A percentile compares a stretch with the other conserved stretches of the same genome.
These are phyloP conservation scores for Ilyonectria mors-panacis DNA, from an alignment of 2,329 filamentous ascomycete genomes.

Conservation along the genomic window DNA sequence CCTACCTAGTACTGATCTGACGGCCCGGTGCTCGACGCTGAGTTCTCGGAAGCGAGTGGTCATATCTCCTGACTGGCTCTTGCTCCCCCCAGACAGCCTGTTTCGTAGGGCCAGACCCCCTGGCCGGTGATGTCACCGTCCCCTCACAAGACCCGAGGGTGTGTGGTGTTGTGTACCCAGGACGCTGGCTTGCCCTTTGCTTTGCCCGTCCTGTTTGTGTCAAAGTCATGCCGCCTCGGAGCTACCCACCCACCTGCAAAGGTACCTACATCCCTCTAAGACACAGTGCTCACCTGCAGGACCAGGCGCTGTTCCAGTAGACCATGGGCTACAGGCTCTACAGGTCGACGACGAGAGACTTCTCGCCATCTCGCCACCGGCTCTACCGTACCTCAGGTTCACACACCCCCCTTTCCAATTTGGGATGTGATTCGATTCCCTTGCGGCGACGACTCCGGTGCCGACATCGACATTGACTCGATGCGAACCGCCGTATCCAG, in stretches of 20 bases:
- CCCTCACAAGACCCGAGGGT: conserved; percentile 40
- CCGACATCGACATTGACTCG: conserved; percentile 36
- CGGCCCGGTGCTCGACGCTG: conserved; percentile 13
- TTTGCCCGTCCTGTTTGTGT: conserved; percentile 28
- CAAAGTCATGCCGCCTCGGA: conserved; percentile 23
- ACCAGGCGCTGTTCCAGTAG: conserved; percentile 5
- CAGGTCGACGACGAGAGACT: conserved; percentile 3
- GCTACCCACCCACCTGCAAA: conserved; percentile 21
- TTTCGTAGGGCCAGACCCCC: conserved; percentile 38
- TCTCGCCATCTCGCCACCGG: conserved; percentile 25
- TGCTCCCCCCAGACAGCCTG: conserved; percentile 19
- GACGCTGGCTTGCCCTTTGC: conserved; percentile 25
- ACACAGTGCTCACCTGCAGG: conserved; percentile 25
- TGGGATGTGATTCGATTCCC: conserved; percentile 33
- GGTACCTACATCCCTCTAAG: conserved; percentile 13
- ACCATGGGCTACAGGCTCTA: not conserved
- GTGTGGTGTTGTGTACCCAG: conserved; percentile 39
- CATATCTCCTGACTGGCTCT: conserved; percentile 25
- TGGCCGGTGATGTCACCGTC: conserved; percentile 46
- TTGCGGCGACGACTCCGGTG: conserved; percentile 35
- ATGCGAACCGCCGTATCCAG: conserved; percentile 40
- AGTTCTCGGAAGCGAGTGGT: conserved; percentile 9
- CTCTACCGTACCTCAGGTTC: conserved; percentile 10
- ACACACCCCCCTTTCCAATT: conserved; percentile 22
- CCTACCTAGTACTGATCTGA: conserved; percentile 21